Conservation (phyloP, 106 monocot genomes). For the Dendrobium officinale region DNA sequence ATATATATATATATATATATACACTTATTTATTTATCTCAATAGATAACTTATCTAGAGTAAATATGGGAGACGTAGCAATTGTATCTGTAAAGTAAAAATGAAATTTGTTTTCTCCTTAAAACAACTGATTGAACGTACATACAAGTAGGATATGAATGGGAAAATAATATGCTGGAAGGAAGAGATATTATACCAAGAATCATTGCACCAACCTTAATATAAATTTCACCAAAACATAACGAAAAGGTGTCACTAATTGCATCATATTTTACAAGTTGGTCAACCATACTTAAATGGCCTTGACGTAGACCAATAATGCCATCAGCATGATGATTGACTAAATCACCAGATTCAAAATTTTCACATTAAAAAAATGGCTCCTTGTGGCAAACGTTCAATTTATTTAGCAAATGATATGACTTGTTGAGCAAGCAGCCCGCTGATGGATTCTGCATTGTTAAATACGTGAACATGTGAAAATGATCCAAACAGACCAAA, state of each 20-base stretch:
- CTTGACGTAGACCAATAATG: constrained; percentile 87
- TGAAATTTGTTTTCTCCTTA: too few relatives aligned
- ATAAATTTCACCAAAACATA: constrained; percentile 95
- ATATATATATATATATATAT: too few relatives aligned
- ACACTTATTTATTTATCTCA: too few relatives aligned
- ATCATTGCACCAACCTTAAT: constrained; percentile 91
- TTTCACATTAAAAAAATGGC: constrained; percentile 70
- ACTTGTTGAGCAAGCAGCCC: constrained; percentile 61
- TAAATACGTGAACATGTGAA: too few relatives aligned
- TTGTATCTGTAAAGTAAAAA: too few relatives aligned
- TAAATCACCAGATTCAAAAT: constrained; percentile 79
- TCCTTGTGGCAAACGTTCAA: constrained; percentile 54
- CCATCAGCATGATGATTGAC: constrained; percentile 95
- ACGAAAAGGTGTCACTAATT: constrained; percentile 75
- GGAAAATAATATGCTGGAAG: constrained; percentile 25
- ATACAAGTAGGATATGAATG: constrained; percentile 28
- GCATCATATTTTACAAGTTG: constrained; percentile 13
- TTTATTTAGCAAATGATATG: constrained; percentile 26
- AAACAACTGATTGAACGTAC: too few relatives aligned
- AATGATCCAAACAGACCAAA: too few relatives aligned
- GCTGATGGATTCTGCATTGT: constrained; percentile 29
- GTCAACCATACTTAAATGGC: constrained; percentile 57
- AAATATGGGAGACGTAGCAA: not conserved
- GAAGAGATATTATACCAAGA: constrained; percentile 56
- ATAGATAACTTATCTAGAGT: too few relatives aligned